These are phyloP conservation scores for Boletus subcaerulescens DNA, from an alignment of 768 basidiomycete species.

Conservation along the genomic window DNA sequence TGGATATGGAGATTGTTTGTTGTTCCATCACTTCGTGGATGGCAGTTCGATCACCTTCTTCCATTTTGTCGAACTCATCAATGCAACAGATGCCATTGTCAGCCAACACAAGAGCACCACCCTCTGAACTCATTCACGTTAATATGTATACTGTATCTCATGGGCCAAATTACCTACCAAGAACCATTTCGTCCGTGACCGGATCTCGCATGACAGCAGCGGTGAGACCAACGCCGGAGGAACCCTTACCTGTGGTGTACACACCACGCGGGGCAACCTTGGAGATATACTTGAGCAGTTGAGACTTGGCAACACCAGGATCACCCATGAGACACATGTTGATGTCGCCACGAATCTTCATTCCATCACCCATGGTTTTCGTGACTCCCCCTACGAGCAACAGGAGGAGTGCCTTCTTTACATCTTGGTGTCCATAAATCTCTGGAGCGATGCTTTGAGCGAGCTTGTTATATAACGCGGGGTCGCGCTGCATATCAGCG, in stretches of 20 bases:
- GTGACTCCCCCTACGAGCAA: conserved; percentile 95
- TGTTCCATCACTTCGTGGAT: conserved; percentile 99
- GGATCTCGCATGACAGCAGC: conserved; percentile 99
- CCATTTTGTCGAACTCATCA: conserved; percentile 99
- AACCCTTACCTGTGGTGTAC: conserved; percentile 98
- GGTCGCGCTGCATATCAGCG: conserved; percentile 64
- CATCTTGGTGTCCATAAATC: conserved; percentile 96
- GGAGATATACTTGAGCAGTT: conserved; percentile 95
- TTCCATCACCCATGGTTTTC: conserved; percentile 92
- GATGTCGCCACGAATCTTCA: conserved; percentile 98
- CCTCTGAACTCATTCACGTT: conserved; percentile 58
- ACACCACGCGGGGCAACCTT: conserved; percentile 97
- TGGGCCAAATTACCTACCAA: conserved; percentile 58
- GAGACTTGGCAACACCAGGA: conserved; percentile 98
- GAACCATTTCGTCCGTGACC: conserved; percentile 98
- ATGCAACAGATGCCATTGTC: conserved; percentile 99
- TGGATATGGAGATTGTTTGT: conserved; percentile 99
- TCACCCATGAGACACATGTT: conserved; percentile 99
- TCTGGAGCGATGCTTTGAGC: conserved; percentile 96
- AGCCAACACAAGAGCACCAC: conserved; percentile 96
- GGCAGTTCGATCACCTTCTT: conserved; percentile 93
- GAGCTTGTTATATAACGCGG: conserved; percentile 80
- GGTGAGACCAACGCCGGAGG: conserved; percentile 97
- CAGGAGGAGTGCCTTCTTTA: conserved; percentile 92
- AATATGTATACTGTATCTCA: background rate